Percentiles rank a stretch among this genome's conserved stretches.
These are phyloP conservation scores for Aspergillus puulaauensis DNA, from an alignment of 2,329 filamentous ascomycete species.

Conservation along the genomic window DNA sequence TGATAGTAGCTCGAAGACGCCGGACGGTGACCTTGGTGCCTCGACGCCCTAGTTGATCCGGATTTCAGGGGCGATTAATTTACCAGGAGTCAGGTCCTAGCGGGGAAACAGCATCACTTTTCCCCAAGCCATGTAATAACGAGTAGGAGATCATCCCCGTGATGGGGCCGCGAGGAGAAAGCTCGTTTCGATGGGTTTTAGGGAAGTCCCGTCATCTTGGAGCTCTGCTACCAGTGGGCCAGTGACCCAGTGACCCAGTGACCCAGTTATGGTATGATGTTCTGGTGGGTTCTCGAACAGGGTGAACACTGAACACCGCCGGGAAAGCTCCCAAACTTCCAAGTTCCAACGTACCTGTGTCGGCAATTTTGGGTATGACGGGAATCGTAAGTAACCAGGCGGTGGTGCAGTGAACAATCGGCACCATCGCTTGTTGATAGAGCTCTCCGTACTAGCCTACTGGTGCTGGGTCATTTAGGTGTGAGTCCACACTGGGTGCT, in stretches of 20 bases:
- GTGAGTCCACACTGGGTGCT: neutral
- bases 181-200: neutral
- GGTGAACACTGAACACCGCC: neutral
- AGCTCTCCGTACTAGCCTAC: neutral
- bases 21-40: neutral
- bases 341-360: slow-evolving; percentile 2
- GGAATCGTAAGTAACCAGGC: slow-evolving; percentile 4
- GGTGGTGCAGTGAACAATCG: neutral
- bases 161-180: neutral
- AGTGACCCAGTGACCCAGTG: too few species aligned
- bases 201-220: neutral
- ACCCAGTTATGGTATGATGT: slow-evolving; percentile 3
- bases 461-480: neutral
- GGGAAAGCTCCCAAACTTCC: neutral
- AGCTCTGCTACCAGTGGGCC: neutral
- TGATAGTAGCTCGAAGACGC: neutral
- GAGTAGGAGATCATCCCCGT: slow-evolving; percentile 1
- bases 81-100: neutral
- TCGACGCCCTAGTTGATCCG: neutral
- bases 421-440: neutral
- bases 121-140: neutral
- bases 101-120: neutral
- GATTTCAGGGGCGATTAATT: slow-evolving; percentile 4
- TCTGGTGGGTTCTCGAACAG: slow-evolving; percentile 4
- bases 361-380: slow-evolving; percentile 1